Conservation (phyloP, 768 basidiomycete genomes). For the Phanerodontia chrysosporium region DNA sequence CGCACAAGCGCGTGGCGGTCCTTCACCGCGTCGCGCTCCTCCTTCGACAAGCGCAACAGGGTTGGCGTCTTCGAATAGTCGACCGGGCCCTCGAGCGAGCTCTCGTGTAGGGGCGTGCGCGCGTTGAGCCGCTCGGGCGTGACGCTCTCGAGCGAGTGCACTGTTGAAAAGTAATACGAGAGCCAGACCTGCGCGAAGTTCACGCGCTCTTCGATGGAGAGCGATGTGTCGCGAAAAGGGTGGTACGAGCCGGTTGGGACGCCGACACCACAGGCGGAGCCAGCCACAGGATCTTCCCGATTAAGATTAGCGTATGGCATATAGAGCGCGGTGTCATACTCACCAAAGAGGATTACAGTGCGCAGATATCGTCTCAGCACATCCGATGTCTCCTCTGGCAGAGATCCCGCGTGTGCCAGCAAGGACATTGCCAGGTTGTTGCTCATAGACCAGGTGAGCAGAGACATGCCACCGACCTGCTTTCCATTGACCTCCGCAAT, state of each 20-base stretch:
- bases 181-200: slow-evolving; percentile 3
- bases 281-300: not conserved
- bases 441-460: slow-evolving; percentile 11
- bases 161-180: slow-evolving; percentile 8
- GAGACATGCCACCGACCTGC: slow-evolving; percentile 1
- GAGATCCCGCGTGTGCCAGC: not conserved
- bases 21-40: not conserved
- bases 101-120: slow-evolving; percentile 4
- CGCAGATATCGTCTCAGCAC: slow-evolving; percentile 1
- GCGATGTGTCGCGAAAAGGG: slow-evolving; percentile 1
- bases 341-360: slow-evolving; percentile 9
- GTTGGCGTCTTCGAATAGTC: slow-evolving; percentile 2
- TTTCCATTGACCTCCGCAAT: not conserved
- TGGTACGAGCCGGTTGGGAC: not conserved
- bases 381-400: not conserved
- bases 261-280: not conserved
- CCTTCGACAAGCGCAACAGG: not conserved
- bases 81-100: not conserved
- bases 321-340: not conserved
- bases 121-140: not conserved
- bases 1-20: not conserved
- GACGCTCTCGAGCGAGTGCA: not conserved
- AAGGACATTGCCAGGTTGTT: slow-evolving; percentile 1
- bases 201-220: not conserved
- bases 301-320: not conserved